Evolutionary conservation across 306 rosid species (phyloP).

Genomic region (Boehmeria nivea): DNA sequence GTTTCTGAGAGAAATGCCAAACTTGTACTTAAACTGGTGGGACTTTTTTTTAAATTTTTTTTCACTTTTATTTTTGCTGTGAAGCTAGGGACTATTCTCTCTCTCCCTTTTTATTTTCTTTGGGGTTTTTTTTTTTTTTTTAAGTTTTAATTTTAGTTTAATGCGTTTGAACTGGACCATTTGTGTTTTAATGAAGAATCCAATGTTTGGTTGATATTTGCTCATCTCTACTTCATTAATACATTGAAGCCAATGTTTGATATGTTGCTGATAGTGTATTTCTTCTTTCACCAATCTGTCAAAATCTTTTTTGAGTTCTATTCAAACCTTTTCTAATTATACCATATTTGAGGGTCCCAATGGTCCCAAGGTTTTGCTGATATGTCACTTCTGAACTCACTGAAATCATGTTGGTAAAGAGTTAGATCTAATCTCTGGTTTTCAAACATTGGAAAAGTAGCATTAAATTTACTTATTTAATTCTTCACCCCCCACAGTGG

Average conservation of each 20-base stretch:
- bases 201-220: constrained; percentile 20
- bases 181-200: constrained; percentile 51
- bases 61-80: constrained; percentile 19
- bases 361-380: constrained; percentile 28
- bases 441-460: constrained; percentile 4
- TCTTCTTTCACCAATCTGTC: neutral
- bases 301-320: constrained; percentile 4
- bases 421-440: neutral
- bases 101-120: neutral
- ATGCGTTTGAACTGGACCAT: constrained; percentile 15
- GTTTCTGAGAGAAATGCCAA: constrained; percentile 38
- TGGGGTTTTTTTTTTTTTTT: constrained; percentile 5
- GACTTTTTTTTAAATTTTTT: constrained; percentile 3
- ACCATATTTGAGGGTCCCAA: constrained; percentile 32
- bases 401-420: constrained; percentile 5
- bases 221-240: constrained; percentile 19
- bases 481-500: no score
- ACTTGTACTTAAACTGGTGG: constrained; percentile 37
- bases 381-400: constrained; percentile 27
- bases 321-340: constrained; percentile 7
- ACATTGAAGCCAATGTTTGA: constrained; percentile 10
- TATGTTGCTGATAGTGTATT: neutral
- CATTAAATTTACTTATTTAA: neutral
- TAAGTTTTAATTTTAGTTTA: constrained; percentile 1
- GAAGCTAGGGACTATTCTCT: constrained; percentile 9